Evolutionary conservation across 768 basidiomycete genomes (phyloP), one percentile per base, ranked within the genome.

Genomic region (Leccinellum albellum): DNA sequence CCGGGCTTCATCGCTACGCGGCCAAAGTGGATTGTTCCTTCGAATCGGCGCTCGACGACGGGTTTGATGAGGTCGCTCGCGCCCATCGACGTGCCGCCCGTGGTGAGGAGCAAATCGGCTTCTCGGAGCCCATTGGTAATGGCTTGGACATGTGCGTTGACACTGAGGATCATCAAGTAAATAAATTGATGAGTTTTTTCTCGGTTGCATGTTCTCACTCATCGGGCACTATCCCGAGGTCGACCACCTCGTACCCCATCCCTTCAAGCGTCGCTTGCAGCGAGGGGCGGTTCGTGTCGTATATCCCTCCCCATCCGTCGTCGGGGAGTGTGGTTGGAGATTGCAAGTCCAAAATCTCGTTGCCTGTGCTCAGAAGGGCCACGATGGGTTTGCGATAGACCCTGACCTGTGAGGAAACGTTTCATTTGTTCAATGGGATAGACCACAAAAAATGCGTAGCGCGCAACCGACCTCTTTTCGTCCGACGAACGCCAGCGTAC

Each of bases 81-180:
- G 0, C 93, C 93, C 93, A 95, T 95, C 2, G 90, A 92, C 4
- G 93, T 94, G 4, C 93, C 93, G 12, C 93, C 93, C 2, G 93
- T 96, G 1, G 90, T 89, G 12, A 95, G 73, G 14, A 96, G 68
- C 8, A 96, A 70, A 65, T 95, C 93, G 0, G 90, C 88, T 20
- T 69, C 64, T 35, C 79, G 75, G 7, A 89, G 75, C 0, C 86
- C 91, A 29, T 70, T 71, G 57, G 70, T 64, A 49, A 96, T 78
- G 3, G 82, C 81, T 10, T 69, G 67, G 21, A 85, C 77, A 64
- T 91, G 89, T 3, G 80, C 76, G 5, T 76, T 68, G 53, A 88
- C 73, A 35, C 87, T 89, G 64, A 20, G 31, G 37, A 21, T 29
- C 21, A 6, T 15, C 35, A 32, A 29, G 15, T 15, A 20, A 20